A percentile compares a stretch with the other conserved stretches of the same genome.
phyloP scores from a whole-genome alignment of 176 grass and related monocot species.

The Oryza brachyantha region DNA sequence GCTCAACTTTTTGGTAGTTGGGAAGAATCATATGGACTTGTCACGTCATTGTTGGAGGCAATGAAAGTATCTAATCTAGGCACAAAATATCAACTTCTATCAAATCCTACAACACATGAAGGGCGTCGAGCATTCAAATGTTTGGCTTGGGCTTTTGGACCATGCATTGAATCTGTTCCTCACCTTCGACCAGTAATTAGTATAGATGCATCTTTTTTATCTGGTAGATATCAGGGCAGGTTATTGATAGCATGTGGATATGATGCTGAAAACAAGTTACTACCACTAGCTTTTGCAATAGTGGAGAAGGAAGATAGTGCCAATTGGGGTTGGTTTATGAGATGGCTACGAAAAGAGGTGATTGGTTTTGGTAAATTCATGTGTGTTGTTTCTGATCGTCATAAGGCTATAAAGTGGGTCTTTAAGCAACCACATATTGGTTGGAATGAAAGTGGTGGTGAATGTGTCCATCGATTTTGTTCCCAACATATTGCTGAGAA shows the following conservation, averaged over 20 bases:
- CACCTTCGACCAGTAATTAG: background rate
- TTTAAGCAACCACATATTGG: background rate
- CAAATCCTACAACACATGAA: background rate
- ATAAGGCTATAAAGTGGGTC: background rate
- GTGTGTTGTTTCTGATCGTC: background rate
- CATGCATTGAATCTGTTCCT: background rate
- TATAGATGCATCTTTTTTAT: background rate
- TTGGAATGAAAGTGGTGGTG: background rate
- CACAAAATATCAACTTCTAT: background rate
- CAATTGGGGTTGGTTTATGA: background rate
- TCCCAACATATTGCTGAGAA: slow-evolving; percentile 3
- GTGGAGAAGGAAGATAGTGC: background rate
- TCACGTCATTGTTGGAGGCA: background rate
- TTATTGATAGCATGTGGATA: background rate
- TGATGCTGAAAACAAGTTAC: background rate
- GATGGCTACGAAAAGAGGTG: background rate
- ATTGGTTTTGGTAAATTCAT: background rate
- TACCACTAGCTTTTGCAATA: slow-evolving; percentile 3
- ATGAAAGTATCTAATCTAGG: background rate
- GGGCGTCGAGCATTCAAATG: background rate
- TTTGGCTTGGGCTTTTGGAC: slow-evolving; percentile 1
- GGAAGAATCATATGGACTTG: background rate
- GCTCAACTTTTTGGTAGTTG: slow-evolving; percentile 8
- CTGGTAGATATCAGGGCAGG: background rate
- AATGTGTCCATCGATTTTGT: background rate